phyloP scores from a whole-genome alignment of 495 filamentous ascomycete genomes.

The Tuber calosporum region DNA sequence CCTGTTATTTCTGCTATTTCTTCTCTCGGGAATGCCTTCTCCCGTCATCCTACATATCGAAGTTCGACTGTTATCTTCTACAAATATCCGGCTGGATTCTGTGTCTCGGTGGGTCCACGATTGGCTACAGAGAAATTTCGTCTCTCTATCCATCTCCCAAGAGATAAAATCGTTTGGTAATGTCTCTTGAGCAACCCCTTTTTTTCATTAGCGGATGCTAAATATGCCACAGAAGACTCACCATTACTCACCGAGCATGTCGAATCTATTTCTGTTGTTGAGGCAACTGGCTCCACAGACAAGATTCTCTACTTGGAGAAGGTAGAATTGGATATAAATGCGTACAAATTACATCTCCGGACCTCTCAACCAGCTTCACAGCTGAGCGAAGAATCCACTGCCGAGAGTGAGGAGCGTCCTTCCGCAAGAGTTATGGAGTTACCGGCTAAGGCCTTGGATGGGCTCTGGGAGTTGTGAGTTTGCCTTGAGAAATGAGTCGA shows the following conservation, averaged over 20 bases:
- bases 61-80: slow-evolving; percentile 27
- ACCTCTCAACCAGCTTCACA: slow-evolving; percentile 1
- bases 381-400: slow-evolving; percentile 13
- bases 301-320: slow-evolving; percentile 30
- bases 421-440: slow-evolving; percentile 42
- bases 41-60: slow-evolving; percentile 28
- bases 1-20: neutral
- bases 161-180: slow-evolving; percentile 34
- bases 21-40: neutral
- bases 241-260: slow-evolving; percentile 29
- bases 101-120: slow-evolving; percentile 25
- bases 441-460: slow-evolving; percentile 46
- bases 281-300: slow-evolving; percentile 30
- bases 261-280: slow-evolving; percentile 35
- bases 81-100: slow-evolving; percentile 24
- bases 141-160: slow-evolving; percentile 31
- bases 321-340: slow-evolving; percentile 31
- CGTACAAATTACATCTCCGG: slow-evolving; percentile 34
- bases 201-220: slow-evolving; percentile 6
- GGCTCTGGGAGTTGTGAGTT: slow-evolving; percentile 49
- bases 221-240: slow-evolving; percentile 13
- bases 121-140: slow-evolving; percentile 36
- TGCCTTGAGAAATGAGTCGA: neutral
- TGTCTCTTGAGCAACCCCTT: neutral
- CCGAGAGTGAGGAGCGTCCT: slow-evolving; percentile 14